Evolutionary conservation across 345 rosid species (phyloP), one percentile per base, ranked within the genome.

Genomic region (Anastatica hierochuntica): DNA sequence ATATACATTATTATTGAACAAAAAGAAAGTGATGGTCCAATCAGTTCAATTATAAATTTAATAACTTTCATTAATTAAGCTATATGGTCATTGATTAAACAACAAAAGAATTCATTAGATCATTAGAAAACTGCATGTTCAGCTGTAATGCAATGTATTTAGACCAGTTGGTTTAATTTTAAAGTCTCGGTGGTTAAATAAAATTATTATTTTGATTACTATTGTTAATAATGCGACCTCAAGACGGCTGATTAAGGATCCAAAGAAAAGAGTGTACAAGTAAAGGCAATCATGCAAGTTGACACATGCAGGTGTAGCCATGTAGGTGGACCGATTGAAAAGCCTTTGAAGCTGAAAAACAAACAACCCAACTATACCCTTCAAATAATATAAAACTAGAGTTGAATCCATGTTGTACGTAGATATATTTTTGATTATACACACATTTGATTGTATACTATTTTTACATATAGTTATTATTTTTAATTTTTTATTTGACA

Each of bases 271-370:
- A 48, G 63, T 66, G 53, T 41, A 50, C 23, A 63, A 39, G 38
- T 43, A 14, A n/a, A 52, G 45, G 9, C 66, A 52, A 59, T 59
- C 50, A 67, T 67, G 60, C 38, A 67, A 27, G 44, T 44, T 53
- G 38, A 23, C 71, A 67, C 71, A 66, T 66, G 71, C 26, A 37
- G 44, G 39, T 59, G 71, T 58, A 42, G 42, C 7, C 70, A 51
- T 58, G 56, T 59, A 45, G 71, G 66, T 67, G 56, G 66, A 67
- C 71, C 71, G 59, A 59, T 59, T 13, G 55, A 20, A 44, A 66
- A 52, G 66, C 43, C 66, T 59, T 47, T 46, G 43, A 46, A 21
- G 38, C 37, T 38, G 29, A 43, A 51, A 52, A 49, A 50, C 31
- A 58, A 50, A 37, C 54, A 47, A 51, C n/a, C n/a, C n/a, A n/a